These are phyloP conservation scores for Tylopilus balloui DNA, from an alignment of 768 basidiomycete species.

Conservation along the genomic window DNA sequence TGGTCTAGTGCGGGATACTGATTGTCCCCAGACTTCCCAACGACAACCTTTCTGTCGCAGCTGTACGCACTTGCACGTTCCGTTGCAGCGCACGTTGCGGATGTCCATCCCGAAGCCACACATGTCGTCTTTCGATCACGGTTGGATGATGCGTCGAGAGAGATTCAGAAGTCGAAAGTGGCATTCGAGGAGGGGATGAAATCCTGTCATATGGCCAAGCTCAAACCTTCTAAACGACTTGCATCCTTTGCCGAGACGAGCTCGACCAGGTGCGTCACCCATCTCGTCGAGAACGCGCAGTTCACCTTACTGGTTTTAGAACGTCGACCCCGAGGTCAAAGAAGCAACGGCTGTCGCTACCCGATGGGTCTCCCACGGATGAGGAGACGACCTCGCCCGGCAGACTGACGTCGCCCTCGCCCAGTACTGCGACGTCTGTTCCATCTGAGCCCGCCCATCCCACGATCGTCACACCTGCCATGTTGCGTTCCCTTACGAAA, in stretches of 20 bases:
- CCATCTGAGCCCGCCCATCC: slow-evolving; percentile 29
- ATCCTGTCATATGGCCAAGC: slow-evolving; percentile 36
- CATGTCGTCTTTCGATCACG: slow-evolving; percentile 15
- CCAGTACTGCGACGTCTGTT: slow-evolving; percentile 43
- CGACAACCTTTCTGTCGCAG: slow-evolving; percentile 46
- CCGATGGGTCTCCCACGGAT: slow-evolving; percentile 30
- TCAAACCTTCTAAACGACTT: slow-evolving; percentile 45
- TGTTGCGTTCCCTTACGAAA: slow-evolving; percentile 46
- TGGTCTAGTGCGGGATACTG: not conserved
- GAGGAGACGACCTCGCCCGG: slow-evolving; percentile 25
- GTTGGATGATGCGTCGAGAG: slow-evolving; percentile 29
- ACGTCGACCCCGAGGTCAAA: slow-evolving; percentile 32
- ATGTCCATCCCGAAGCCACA: slow-evolving; percentile 4
- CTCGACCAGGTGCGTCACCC: slow-evolving; percentile 35
- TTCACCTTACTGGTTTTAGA: slow-evolving; percentile 15
- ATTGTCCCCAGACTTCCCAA: slow-evolving; percentile 29
- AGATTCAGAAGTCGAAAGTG: slow-evolving; percentile 31
- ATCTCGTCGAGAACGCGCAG: not conserved
- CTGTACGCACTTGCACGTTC: slow-evolving; percentile 40
- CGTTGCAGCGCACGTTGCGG: slow-evolving; percentile 22
- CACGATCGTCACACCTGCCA: slow-evolving; percentile 53
- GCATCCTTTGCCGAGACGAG: slow-evolving; percentile 40
- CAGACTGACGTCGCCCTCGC: slow-evolving; percentile 38
- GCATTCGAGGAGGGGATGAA: slow-evolving; percentile 37
- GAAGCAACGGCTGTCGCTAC: slow-evolving; percentile 41